Conservation (phyloP, 2,329 filamentous ascomycete genomes). For the Penicillium sp. region DNA sequence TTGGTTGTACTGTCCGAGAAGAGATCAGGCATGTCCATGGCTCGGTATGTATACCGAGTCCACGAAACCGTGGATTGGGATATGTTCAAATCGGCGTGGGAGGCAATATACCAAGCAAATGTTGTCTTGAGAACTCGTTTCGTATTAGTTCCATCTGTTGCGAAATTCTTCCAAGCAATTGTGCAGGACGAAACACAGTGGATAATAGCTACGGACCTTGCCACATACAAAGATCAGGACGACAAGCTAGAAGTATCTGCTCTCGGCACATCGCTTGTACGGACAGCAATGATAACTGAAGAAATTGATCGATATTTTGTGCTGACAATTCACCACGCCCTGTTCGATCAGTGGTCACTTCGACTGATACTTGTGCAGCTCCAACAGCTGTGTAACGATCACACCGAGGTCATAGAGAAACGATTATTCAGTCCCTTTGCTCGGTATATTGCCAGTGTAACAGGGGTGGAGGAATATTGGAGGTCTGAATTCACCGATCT, state of each 20-base stretch:
- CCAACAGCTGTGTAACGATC: neutral
- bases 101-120: slow-evolving; percentile 38
- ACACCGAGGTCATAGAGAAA: neutral
- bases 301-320: slow-evolving; percentile 14
- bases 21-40: slow-evolving; percentile 46
- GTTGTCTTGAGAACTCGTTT: slow-evolving; percentile 47
- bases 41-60: slow-evolving; percentile 42
- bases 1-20: slow-evolving; percentile 45
- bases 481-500: slow-evolving; percentile 7
- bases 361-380: slow-evolving; percentile 3
- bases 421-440: slow-evolving; percentile 18
- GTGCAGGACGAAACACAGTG: slow-evolving; percentile 23
- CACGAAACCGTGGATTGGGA: slow-evolving; percentile 33
- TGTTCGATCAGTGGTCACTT: slow-evolving; percentile 6
- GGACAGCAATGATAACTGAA: slow-evolving; percentile 32
- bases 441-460: slow-evolving; percentile 14
- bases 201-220: slow-evolving; percentile 19
- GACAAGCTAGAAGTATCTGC: slow-evolving; percentile 25
- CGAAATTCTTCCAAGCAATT: slow-evolving; percentile 31
- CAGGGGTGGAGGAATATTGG: slow-evolving; percentile 11
- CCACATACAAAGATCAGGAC: slow-evolving; percentile 25
- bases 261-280: slow-evolving; percentile 31
- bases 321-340: slow-evolving; percentile 16
- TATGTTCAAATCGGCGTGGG: slow-evolving; percentile 45
- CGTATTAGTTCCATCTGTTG: slow-evolving; percentile 19